These are phyloP conservation scores for Sporothrix curviconia DNA, from an alignment of 2,329 filamentous ascomycete genomes.

Conservation along the genomic window DNA sequence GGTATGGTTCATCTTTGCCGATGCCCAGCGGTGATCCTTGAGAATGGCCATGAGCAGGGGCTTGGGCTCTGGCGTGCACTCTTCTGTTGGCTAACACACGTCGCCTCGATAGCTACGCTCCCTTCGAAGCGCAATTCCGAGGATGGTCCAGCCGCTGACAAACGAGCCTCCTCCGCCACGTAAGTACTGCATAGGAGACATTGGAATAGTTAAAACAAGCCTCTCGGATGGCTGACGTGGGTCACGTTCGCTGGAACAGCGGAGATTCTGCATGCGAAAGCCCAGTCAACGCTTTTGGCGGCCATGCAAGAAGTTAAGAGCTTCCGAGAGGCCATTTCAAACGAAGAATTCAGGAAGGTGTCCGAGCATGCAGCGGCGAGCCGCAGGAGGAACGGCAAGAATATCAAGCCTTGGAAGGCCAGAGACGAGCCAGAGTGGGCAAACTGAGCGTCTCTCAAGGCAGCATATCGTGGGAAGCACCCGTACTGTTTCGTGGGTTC, in stretches of 20 bases:
- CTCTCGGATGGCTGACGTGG: too few species aligned
- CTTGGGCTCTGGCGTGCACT: too few species aligned
- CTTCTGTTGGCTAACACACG: background rate
- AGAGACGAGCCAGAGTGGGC: constrained; percentile 56
- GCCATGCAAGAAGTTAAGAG: constrained; percentile 47
- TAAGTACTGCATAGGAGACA: constrained; percentile 29
- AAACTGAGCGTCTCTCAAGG: constrained; percentile 17
- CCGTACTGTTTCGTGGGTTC: too few species aligned
- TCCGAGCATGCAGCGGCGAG: constrained; percentile 49
- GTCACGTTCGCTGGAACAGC: too few species aligned
- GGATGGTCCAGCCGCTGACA: constrained; percentile 46
- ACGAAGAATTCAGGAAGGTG: constrained; percentile 42
- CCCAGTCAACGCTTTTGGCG: constrained; percentile 41
- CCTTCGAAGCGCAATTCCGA: constrained; percentile 43
- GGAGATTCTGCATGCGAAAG: constrained; percentile 40
- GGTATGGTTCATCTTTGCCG: too few species aligned
- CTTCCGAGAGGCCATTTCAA: constrained; percentile 41
- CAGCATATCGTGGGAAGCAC: too few species aligned
- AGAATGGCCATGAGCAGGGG: too few species aligned
- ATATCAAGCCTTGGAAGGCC: constrained; percentile 53
- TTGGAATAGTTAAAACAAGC: background rate
- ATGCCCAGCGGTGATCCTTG: too few species aligned
- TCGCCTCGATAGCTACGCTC: constrained; percentile 35
- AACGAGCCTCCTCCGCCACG: constrained; percentile 42
- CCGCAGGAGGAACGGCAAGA: constrained; percentile 46